Evolutionary conservation across 2,329 filamentous ascomycete genomes (phyloP).

Genomic region (Nemania sp.): DNA sequence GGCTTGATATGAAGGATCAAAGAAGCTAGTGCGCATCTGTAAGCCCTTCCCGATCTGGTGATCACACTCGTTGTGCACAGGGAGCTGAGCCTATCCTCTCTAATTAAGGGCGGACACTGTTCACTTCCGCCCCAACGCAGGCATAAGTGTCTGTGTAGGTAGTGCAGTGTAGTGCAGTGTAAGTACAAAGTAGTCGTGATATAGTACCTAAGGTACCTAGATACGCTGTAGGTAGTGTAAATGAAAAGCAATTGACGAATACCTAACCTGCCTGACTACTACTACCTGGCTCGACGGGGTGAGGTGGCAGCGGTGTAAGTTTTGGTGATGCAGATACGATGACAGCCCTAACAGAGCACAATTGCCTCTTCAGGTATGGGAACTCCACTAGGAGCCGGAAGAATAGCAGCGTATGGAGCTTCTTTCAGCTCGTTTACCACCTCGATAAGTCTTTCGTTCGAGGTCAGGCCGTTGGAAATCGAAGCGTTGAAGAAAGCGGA

Average conservation of each 20-base stretch:
- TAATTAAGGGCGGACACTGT: conserved; percentile 16
- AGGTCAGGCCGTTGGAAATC: not conserved
- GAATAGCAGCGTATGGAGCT: conserved; percentile 17
- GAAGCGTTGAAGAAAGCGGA: not conserved
- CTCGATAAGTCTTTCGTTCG: conserved; percentile 4
- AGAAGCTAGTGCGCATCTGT: conserved; percentile 17
- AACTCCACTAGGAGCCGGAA: conserved; percentile 34
- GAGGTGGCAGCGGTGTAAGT: conserved; percentile 25
- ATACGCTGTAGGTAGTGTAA: conserved; percentile 8
- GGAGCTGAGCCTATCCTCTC: conserved; percentile 27
- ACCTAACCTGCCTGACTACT: not conserved
- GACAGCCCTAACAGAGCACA: conserved; percentile 30
- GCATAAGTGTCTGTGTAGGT: conserved; percentile 30
- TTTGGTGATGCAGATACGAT: conserved; percentile 24
- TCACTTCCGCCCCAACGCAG: conserved; percentile 17
- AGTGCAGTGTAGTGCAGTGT: conserved; percentile 22
- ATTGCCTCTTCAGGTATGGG: conserved; percentile 36
- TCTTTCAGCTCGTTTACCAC: conserved; percentile 27
- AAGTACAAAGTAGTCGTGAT: no score
- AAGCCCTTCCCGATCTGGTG: conserved; percentile 20
- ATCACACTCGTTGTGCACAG: conserved; percentile 14
- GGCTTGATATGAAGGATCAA: conserved; percentile 18
- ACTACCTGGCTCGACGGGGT: conserved; percentile 14
- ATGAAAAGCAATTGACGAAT: conserved; percentile 36
- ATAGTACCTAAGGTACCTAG: no score